phyloP scores from a whole-genome alignment of 2,329 filamentous ascomycete genomes.

The Beauveria brongniartii region DNA sequence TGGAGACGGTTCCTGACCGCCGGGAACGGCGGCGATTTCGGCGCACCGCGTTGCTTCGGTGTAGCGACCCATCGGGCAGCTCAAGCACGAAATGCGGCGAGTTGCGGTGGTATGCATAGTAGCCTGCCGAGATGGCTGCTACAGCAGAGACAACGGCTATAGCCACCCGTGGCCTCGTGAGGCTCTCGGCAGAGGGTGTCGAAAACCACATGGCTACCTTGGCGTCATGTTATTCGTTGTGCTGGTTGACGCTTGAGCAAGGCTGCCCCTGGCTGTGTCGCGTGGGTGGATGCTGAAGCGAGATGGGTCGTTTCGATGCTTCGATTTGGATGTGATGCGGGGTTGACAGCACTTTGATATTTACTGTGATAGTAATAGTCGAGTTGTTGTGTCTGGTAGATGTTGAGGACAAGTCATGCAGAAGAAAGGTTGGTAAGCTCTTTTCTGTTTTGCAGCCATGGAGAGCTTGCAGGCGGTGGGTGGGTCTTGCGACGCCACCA shows the following conservation, averaged over 20 bases:
- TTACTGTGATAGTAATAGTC: neutral
- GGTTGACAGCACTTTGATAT: too few relatives aligned
- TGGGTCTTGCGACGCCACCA: neutral
- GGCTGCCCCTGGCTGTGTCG: slow-evolving; percentile 2
- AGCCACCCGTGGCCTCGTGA: slow-evolving; percentile 46
- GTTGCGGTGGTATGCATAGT: slow-evolving; percentile 44
- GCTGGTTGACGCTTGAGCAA: neutral
- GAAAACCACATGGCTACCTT: slow-evolving; percentile 37
- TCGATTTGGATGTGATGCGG: neutral
- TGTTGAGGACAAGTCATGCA: neutral
- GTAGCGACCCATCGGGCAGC: slow-evolving; percentile 33
- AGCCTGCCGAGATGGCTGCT: slow-evolving; percentile 49
- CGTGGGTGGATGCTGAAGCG: neutral
- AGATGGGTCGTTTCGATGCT: neutral
- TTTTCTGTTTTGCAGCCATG: neutral
- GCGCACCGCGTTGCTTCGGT: slow-evolving; percentile 60
- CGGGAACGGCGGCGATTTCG: slow-evolving; percentile 31
- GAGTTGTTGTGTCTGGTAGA: neutral
- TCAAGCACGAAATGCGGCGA: slow-evolving; percentile 19
- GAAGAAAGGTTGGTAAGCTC: slow-evolving; percentile 1
- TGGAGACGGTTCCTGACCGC: slow-evolving; percentile 31
- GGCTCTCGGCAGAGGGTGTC: slow-evolving; percentile 43
- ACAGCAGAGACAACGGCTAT: slow-evolving; percentile 48
- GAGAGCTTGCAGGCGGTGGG: slow-evolving; percentile 13
- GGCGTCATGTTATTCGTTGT: slow-evolving; percentile 23